Base-by-base conservation (phyloP, 768 basidiomycete species). In the Tricholomella constricta region DNA sequence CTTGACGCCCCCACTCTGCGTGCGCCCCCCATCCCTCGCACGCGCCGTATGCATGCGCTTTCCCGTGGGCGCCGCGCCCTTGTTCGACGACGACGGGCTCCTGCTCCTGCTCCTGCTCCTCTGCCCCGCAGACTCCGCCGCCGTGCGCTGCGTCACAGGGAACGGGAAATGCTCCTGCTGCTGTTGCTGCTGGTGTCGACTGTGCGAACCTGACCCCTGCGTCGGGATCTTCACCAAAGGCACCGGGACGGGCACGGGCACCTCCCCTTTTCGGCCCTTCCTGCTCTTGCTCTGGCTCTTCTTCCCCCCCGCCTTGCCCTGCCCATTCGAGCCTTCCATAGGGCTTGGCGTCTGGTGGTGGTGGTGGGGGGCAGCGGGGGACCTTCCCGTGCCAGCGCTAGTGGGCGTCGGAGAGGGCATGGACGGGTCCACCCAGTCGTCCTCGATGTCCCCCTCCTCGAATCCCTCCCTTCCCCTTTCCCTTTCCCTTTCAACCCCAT, bases 1-100 rank as follows among this genome's bases (percentile, higher is more conserved):
- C 62, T 83, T 86, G 26, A 92, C 88, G n/a, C 90, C 90, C 2
- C 89, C 89, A 62, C 89, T 92, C 72, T 90, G 88, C 56, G 90
- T 92, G 60, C 89, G 75, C 34, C 90, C 90, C 2, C 90, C 89
- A 67, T 91, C 88, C 52, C 88, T 76, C 43, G 85, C 90, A 36
- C 86, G 80, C 23, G 84, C 80, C 3, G 79, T 84, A 63, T 88
- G 85, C 88, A 91, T 88, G 71, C 86, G 59, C 66, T 67, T 69
- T 38, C 69, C 65, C 37, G 47, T n/a, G n/a, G n/a, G n/a, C n/a
- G n/a, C n/a, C n/a, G n/a, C 58, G 47, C 53, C 63, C 54, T 56
- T 63, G 47, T 51, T 64, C 34, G 60, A 55, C 40, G 60, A 57
- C n/a, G n/a, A n/a, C n/a, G n/a, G n/a, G 52, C 44, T 63, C 43